Conservation (phyloP, 345 rosid genomes). For the Laguncularia racemosa region DNA sequence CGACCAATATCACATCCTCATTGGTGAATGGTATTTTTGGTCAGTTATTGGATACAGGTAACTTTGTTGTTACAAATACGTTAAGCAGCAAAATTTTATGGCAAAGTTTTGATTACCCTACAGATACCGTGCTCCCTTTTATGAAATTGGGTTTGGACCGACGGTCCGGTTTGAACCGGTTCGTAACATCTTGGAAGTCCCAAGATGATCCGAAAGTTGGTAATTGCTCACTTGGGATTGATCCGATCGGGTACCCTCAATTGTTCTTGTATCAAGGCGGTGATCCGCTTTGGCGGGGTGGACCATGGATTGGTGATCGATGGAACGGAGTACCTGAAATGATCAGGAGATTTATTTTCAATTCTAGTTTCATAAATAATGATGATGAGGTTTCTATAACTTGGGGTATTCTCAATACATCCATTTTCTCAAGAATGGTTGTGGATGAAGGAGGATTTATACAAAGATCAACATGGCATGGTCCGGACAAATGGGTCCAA, state of each 20-base stretch:
- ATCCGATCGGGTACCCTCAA: constrained; percentile 43
- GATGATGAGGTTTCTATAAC: constrained; percentile 24
- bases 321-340: constrained; percentile 64
- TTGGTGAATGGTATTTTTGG: constrained; percentile 17
- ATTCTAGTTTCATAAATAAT: constrained; percentile 15
- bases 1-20: constrained; percentile 26
- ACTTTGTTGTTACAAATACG: constrained; percentile 40
- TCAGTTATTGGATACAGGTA: constrained; percentile 54
- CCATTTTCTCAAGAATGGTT: constrained; percentile 30
- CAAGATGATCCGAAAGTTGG: constrained; percentile 43
- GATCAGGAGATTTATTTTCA: constrained; percentile 27
- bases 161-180: constrained; percentile 20
- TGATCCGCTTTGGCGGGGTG: constrained; percentile 34
- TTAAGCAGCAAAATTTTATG: constrained; percentile 22
- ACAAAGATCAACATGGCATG: constrained; percentile 40
- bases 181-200: constrained; percentile 47
- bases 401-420: constrained; percentile 19
- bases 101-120: constrained; percentile 73
- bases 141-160: constrained; percentile 59
- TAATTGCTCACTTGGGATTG: constrained; percentile 27
- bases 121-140: constrained; percentile 46
- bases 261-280: constrained; percentile 30
- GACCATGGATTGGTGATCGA: constrained; percentile 51
- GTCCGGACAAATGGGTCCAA: constrained; percentile 29
- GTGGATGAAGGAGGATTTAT: constrained; percentile 37